phyloP scores from a whole-genome alignment of 2,329 filamentous ascomycete genomes.

The Zymoseptoria tritici region DNA sequence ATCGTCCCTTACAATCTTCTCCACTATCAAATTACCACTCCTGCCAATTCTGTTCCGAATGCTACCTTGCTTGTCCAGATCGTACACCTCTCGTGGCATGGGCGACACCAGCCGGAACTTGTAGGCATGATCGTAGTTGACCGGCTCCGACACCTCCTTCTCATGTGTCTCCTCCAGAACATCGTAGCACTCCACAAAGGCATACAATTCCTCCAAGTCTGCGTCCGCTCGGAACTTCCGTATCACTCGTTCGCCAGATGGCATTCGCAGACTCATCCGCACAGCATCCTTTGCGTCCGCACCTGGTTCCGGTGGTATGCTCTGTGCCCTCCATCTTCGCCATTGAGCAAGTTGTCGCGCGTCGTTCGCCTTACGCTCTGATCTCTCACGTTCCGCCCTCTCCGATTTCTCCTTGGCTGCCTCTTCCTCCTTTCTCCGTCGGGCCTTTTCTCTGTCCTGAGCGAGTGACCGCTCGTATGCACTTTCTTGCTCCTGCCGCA shows the following conservation, averaged over 20 bases:
- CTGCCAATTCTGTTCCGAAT: constrained; percentile 68
- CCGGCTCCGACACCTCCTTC: constrained; percentile 46
- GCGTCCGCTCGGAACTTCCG: constrained; percentile 65
- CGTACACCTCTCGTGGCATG: constrained; percentile 76
- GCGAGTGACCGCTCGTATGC: constrained; percentile 91
- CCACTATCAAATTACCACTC: constrained; percentile 84
- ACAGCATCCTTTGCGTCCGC: constrained; percentile 60
- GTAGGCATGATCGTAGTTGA: constrained; percentile 71
- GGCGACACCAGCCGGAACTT: constrained; percentile 77
- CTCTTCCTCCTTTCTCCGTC: constrained; percentile 69
- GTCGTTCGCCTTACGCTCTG: constrained; percentile 53
- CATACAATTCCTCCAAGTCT: constrained; percentile 81
- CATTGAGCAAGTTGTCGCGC: constrained; percentile 58
- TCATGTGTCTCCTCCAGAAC: constrained; percentile 41
- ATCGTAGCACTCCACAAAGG: constrained; percentile 88
- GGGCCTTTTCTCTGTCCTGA: constrained; percentile 74
- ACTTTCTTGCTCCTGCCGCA: constrained; percentile 83
- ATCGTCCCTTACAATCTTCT: constrained; percentile 54
- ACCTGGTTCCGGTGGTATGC: constrained; percentile 61
- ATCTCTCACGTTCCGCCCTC: constrained; percentile 57
- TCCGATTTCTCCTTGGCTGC: constrained; percentile 54
- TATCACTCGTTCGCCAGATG: constrained; percentile 65
- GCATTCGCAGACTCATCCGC: constrained; percentile 57
- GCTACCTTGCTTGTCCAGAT: constrained; percentile 57
- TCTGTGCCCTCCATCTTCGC: constrained; percentile 69